Evolutionary conservation across 495 filamentous ascomycete species (phyloP).

Genomic region (Bombardia bombarda): DNA sequence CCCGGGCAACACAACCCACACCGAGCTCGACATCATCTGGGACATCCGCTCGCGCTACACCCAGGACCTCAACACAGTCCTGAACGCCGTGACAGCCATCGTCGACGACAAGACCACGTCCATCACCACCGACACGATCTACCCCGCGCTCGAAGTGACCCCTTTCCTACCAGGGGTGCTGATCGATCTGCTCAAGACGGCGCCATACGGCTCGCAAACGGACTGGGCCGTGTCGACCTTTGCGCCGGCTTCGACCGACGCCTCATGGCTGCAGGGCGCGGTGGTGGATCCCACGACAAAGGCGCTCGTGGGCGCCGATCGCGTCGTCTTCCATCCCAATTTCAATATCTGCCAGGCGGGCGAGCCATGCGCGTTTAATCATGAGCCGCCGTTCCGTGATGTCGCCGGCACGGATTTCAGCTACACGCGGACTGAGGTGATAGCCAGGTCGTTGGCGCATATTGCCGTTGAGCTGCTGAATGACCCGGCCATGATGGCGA

Average conservation of each 20-base stretch:
- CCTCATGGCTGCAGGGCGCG: conserved; percentile 20
- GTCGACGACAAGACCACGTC: background rate
- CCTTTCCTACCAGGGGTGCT: conserved; percentile 10
- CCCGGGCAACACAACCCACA: conserved; percentile 14
- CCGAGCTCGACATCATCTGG: conserved; percentile 15
- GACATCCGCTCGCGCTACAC: conserved; percentile 17
- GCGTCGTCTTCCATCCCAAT: conserved; percentile 44
- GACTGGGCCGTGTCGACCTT: conserved; percentile 30
- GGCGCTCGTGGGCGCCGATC: conserved; percentile 34
- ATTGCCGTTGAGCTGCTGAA: conserved; percentile 38
- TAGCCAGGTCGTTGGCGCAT: conserved; percentile 39
- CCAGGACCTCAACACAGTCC: conserved; percentile 8
- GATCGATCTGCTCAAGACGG: conserved; percentile 22
- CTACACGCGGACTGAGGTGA: conserved; percentile 35
- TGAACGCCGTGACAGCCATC: conserved; percentile 7
- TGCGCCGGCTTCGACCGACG: conserved; percentile 17
- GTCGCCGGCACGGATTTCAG: conserved; percentile 41
- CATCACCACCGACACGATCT: conserved; percentile 13
- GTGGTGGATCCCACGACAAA: conserved; percentile 29
- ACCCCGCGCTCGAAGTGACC: conserved; percentile 16
- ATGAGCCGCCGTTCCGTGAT: conserved; percentile 44
- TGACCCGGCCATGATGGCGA: background rate
- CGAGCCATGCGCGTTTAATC: conserved; percentile 27
- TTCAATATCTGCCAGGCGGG: conserved; percentile 36
- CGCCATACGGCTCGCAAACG: conserved; percentile 35